phyloP scores from a whole-genome alignment of 495 filamentous ascomycete species.

The Gamarada debralockiae region DNA sequence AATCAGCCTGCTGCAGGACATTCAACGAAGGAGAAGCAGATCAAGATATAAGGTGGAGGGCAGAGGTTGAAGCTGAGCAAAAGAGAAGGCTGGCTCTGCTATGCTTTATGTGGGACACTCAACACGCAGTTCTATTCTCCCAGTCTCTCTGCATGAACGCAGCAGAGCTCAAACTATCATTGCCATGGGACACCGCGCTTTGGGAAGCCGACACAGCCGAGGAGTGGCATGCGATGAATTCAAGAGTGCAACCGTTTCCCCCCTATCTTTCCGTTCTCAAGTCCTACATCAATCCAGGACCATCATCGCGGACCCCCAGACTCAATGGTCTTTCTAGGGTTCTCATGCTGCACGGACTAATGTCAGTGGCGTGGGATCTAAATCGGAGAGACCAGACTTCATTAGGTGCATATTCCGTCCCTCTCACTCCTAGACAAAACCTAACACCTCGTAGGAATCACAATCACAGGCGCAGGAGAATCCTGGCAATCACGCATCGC shows the following conservation, averaged over 20 bases:
- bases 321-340: constrained; percentile 45
- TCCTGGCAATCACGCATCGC: constrained; percentile 46
- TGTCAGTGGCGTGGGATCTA: constrained; percentile 54
- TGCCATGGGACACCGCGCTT: constrained; percentile 40
- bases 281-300: constrained; percentile 41
- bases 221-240: constrained; percentile 38
- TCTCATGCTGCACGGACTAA: constrained; percentile 49
- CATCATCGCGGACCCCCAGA: constrained; percentile 25
- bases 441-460: constrained; percentile 3
- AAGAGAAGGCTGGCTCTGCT: constrained; percentile 50
- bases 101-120: constrained; percentile 58
- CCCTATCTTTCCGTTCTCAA: constrained; percentile 47
- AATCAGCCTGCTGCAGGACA: constrained; percentile 32
- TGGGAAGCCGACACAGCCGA: constrained; percentile 50
- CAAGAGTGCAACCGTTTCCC: constrained; percentile 26
- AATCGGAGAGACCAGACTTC: constrained; percentile 53
- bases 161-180: constrained; percentile 46
- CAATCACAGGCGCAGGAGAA: constrained; percentile 34
- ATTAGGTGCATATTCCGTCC: constrained; percentile 17
- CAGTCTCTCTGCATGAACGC: constrained; percentile 57
- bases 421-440: not conserved
- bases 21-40: constrained; percentile 23
- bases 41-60: constrained; percentile 39
- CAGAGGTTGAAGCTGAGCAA: constrained; percentile 48
- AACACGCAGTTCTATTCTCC: constrained; percentile 53